Base-by-base conservation (phyloP, 768 basidiomycete genomes). In the Boletus pseudopeckii region DNA sequence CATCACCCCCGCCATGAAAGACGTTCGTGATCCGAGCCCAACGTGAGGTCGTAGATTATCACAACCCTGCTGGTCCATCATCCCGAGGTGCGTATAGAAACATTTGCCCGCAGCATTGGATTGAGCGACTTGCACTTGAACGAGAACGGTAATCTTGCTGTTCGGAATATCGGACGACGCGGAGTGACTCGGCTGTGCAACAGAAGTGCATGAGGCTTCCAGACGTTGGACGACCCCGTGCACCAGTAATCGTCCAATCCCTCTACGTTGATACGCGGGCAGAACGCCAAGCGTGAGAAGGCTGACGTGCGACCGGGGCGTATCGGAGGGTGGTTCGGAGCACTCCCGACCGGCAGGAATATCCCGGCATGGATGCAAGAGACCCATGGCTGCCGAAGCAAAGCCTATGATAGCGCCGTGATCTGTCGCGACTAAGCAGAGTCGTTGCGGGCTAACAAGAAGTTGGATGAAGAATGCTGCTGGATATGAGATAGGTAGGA, bases 201-300 rank as follows among this genome's bases (percentile, higher is more conserved):
- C 20, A 22, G 40, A 18, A 3, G 32, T 18, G 20, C 45, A 42
- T 2, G 52, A 61, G 5, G 55, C 51, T 38, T 70, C 55, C 11
- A 70, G 48, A 45, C 58, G 66, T 18, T 61, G 68, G 9, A 70
- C 56, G 28, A 70, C 62, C 33, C 54, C 57, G 33, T 61, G 66
- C 18, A 70, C 70, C 1, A 70, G 66, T 3, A 60, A 50, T 10
- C 66, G 66, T 10, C 70, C 69, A 13, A 72, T 63, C 5, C 69
- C 69, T 38, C 24, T 57, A 13, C 70, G 65, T 30, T 49, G 69
- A 41, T 66, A 70, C 3, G 51, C 37, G 15, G 69, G 60, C 1
- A 65, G 39, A 22, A 70, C 70, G 7, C 69, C 69, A 0, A 70
- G 62, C 37, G 69, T 70, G 56, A 70, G 68, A 61, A 70, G 60